A percentile compares a stretch with the other conserved stretches of the same genome.
Evolutionary conservation across 2,329 filamentous ascomycete species (phyloP).

Genomic region (Ceratocystis variospora): DNA sequence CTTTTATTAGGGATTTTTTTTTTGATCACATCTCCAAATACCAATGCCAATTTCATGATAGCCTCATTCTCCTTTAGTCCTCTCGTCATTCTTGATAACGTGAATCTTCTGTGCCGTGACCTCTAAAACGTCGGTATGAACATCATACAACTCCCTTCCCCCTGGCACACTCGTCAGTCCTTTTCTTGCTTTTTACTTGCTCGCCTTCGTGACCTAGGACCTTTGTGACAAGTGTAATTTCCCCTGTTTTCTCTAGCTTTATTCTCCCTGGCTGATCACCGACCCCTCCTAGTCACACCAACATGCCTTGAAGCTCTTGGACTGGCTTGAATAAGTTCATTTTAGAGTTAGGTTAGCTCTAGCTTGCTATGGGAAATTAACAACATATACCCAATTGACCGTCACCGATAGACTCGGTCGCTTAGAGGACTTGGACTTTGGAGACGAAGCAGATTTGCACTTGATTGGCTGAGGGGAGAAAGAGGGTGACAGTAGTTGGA

Average conservation of each 20-base stretch:
- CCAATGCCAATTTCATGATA: background rate
- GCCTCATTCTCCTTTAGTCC: background rate
- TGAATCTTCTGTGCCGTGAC: background rate
- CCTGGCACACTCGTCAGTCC: background rate
- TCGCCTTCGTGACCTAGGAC: background rate
- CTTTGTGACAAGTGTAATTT: slow-evolving; percentile 1
- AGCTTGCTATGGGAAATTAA: background rate
- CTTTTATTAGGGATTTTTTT: slow-evolving; percentile 7
- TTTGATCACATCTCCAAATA: background rate
- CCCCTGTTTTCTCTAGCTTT: background rate
- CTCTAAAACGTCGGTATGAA: background rate
- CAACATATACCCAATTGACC: background rate
- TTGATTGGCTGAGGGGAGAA: too few relatives aligned
- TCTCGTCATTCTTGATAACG: too few relatives aligned
- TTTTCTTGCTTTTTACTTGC: background rate
- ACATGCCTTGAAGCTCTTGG: background rate
- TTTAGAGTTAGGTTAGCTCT: background rate
- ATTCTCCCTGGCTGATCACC: background rate
- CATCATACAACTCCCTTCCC: background rate
- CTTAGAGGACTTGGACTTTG: background rate
- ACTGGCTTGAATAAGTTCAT: background rate
- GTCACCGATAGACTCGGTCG: background rate
- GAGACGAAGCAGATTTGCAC: too few relatives aligned
- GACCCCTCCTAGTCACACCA: background rate
- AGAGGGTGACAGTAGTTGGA: too few relatives aligned